Evolutionary conservation across 345 rosid genomes (phyloP).

Genomic region (Luvunga scandens): DNA sequence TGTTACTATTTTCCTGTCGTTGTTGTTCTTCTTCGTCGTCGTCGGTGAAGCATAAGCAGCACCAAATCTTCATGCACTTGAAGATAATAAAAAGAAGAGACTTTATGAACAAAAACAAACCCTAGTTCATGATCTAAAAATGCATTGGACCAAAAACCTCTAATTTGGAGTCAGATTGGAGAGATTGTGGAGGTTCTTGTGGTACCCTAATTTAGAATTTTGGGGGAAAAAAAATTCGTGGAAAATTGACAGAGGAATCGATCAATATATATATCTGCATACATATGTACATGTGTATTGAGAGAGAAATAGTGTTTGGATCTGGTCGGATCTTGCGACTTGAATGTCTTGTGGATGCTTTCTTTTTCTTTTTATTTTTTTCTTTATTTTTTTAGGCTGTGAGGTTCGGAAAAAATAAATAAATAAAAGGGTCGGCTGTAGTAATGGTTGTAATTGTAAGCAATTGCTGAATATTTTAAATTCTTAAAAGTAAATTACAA

Average conservation of each 20-base stretch:
- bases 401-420: background rate
- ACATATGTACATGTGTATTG: background rate
- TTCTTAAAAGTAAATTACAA: too few relatives aligned
- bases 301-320: slow-evolving; percentile 18
- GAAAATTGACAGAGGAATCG: slow-evolving; percentile 16
- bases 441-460: background rate
- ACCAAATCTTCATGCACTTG: slow-evolving; percentile 91
- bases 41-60: slow-evolving; percentile 63
- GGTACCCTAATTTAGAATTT: slow-evolving; percentile 13
- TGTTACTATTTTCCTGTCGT: background rate
- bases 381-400: background rate
- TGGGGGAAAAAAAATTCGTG: background rate
- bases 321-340: slow-evolving; percentile 43
- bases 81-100: slow-evolving; percentile 8
- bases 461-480: background rate
- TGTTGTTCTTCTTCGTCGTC: slow-evolving; percentile 31
- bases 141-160: slow-evolving; percentile 30
- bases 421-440: too few relatives aligned
- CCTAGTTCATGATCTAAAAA: slow-evolving; percentile 55
- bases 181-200: background rate
- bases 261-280: background rate
- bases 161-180: slow-evolving; percentile 18
- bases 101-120: slow-evolving; percentile 32
- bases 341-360: background rate
- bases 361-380: slow-evolving; percentile 5